Evolutionary conservation across 345 rosid species (phyloP).

Genomic region (Sapria himalayana): DNA sequence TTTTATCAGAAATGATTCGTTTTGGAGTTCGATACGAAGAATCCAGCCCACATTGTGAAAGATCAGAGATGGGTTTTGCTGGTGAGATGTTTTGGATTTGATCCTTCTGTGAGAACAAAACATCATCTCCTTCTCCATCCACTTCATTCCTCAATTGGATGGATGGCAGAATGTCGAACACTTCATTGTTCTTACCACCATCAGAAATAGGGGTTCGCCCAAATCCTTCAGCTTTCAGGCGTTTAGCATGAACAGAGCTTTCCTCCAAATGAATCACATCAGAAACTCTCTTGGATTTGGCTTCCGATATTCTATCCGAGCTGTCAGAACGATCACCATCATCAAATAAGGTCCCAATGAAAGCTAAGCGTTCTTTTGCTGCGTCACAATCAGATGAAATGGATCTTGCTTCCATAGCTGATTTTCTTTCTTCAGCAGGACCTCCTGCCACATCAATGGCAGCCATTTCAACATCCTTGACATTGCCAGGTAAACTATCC

Average conservation of each 20-base stretch:
- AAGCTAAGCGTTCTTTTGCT: conserved; percentile 29
- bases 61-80: conserved; percentile 27
- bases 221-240: conserved; percentile 29
- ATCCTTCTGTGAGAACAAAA: conserved; percentile 20
- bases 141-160: conserved; percentile 15
- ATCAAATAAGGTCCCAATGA: conserved; percentile 70
- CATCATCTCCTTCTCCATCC: conserved; percentile 20
- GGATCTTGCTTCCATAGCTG: conserved; percentile 14
- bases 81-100: conserved; percentile 17
- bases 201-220: conserved; percentile 19
- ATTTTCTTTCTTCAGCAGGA: conserved; percentile 9
- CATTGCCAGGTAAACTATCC: conserved; percentile 35
- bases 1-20: conserved; percentile 20
- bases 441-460: conserved; percentile 9
- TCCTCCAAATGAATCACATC: conserved; percentile 21
- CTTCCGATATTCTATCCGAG: conserved; percentile 21
- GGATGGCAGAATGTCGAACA: conserved; percentile 17
- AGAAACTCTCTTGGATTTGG: conserved; percentile 27
- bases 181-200: conserved; percentile 17
- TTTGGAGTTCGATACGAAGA: conserved; percentile 19
- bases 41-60: conserved; percentile 20
- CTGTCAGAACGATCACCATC: conserved; percentile 38
- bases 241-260: conserved; percentile 29
- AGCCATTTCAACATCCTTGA: conserved; percentile 28
- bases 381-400: conserved; percentile 21